Conservation (phyloP, 768 basidiomycete genomes). For the Trametes sanguinea region DNA sequence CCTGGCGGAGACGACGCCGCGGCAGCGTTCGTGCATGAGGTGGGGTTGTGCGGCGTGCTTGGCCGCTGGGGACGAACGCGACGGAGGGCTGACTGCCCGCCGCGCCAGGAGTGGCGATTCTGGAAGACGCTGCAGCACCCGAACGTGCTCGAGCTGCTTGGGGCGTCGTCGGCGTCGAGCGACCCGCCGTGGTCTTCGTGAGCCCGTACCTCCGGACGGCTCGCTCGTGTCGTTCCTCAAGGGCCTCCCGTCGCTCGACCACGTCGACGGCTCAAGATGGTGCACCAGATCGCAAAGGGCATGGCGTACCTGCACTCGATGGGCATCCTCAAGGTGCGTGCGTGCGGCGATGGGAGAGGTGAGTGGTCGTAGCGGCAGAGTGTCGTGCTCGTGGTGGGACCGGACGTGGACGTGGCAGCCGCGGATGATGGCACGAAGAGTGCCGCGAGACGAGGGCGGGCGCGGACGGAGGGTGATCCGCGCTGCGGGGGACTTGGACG, state of each 20-base stretch:
- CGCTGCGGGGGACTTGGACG: too few relatives aligned
- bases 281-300: constrained; percentile 75
- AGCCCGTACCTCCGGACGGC: constrained; percentile 70
- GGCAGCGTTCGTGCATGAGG: constrained; percentile 48
- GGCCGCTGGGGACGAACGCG: too few relatives aligned
- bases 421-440: too few relatives aligned
- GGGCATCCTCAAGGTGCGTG: constrained; percentile 63
- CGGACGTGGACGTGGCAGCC: too few relatives aligned
- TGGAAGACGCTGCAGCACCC: constrained; percentile 72
- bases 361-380: too few relatives aligned
- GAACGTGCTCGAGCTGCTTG: constrained; percentile 72
- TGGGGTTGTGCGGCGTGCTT: constrained; percentile 3
- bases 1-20: constrained; percentile 61
- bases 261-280: constrained; percentile 55
- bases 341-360: too few relatives aligned
- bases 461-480: too few relatives aligned
- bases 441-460: too few relatives aligned
- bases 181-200: constrained; percentile 54
- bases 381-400: too few relatives aligned
- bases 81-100: neutral
- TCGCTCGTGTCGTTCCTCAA: constrained; percentile 62
- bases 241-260: constrained; percentile 31
- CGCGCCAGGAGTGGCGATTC: constrained; percentile 37
- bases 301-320: constrained; percentile 78
- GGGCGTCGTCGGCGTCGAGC: constrained; percentile 71